These are phyloP conservation scores for Xylaria multiplex DNA, from an alignment of 2,329 filamentous ascomycete genomes.

Conservation along the genomic window DNA sequence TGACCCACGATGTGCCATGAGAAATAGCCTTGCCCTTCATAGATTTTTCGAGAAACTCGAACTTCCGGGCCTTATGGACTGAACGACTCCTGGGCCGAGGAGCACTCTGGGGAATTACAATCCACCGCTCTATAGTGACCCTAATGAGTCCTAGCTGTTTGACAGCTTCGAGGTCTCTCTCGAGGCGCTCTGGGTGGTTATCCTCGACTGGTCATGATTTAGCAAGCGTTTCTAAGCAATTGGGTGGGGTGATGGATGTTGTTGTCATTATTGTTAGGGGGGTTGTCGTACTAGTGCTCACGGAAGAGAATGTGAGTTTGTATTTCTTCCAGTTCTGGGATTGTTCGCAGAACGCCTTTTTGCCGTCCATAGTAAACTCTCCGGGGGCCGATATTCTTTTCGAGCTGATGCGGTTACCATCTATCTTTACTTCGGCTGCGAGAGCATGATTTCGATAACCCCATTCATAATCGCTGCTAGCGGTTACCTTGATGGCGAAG, in stretches of 20 bases:
- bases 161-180: constrained; percentile 37
- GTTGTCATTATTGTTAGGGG: background rate
- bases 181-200: constrained; percentile 35
- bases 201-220: constrained; percentile 38
- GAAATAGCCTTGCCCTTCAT: constrained; percentile 50
- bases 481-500: constrained; percentile 37
- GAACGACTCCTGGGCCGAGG: background rate
- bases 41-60: constrained; percentile 47
- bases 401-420: constrained; percentile 37
- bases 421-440: constrained; percentile 28
- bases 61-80: background rate
- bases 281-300: constrained; percentile 43
- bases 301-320: constrained; percentile 43
- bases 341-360: constrained; percentile 1
- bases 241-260: background rate
- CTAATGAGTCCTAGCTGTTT: constrained; percentile 45
- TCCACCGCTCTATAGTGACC: constrained; percentile 36
- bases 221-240: background rate
- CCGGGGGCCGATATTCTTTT: background rate
- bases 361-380: background rate
- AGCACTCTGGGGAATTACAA: background rate
- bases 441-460: constrained; percentile 37
- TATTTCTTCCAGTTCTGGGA: constrained; percentile 31
- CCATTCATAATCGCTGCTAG: constrained; percentile 41
- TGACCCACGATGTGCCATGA: constrained; percentile 47